Evolutionary conservation across 1,139 yeast genomes (phyloP), one percentile per base, ranked within the genome.

Genomic region (Kurtzmaniella natalensis): DNA sequence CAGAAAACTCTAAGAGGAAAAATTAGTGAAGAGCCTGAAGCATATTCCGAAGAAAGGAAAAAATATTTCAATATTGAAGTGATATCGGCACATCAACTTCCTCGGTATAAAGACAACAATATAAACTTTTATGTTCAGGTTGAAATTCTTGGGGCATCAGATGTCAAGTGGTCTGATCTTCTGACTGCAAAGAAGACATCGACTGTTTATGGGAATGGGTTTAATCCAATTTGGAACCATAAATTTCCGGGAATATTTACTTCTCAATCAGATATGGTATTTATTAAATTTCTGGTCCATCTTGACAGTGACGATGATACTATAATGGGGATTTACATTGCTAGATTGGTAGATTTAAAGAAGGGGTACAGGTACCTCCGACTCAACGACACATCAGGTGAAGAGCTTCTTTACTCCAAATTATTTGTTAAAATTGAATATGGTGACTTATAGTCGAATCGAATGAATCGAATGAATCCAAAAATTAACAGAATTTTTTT

Each of bases 11-110:
- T 54, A 5, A 47, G 51, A 35, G 33, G 43, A 36, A 37, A 37
- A 35, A 40, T 31, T 26, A 24, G 36, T n/a, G 36, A 34, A n/a
- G n/a, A n/a, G n/a, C n/a, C n/a, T n/a, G 15, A 11, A 11, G 16
- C 6, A 4, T 4, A 11, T 16, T 11, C 5, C 14, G 8, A n/a
- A 6, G 36, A 32, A 11, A 32, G 34, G 19, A 31, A 34, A 24
- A 41, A 43, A 0, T 34, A 36, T 8, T 61, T 64, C 36, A 35
- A 53, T 1, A 52, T 87, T 16, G 67, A 66, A 11, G 61, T 92
- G 3, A 70, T 92, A 1, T 84, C 96, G 24, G 97, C 86, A 0
- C 96, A 87, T 53, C 87, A 87, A 50, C 62, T 89, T 15, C 94
- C 95, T 2, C 76, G 79, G 36, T 80, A 86, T 0, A 71, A 66